phyloP scores from a whole-genome alignment of 371 early-diverging fungal genomes.

The Chytridium lagenaria region DNA sequence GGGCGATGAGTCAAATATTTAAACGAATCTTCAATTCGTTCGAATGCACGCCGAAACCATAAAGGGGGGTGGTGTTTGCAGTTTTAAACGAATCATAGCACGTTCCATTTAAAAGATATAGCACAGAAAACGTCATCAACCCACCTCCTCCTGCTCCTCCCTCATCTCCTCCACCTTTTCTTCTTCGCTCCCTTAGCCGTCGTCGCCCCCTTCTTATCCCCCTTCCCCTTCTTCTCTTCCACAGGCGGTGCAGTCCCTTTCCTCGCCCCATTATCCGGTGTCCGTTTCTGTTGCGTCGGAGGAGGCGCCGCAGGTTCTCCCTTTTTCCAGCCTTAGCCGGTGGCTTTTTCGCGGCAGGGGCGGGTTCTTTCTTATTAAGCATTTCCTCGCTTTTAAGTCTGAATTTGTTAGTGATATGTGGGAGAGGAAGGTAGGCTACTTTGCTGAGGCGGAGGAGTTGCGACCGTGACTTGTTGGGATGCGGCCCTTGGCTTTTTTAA shows the following conservation, averaged over 20 bases:
- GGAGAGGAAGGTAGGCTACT: conserved; percentile 8
- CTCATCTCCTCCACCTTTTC: conserved; percentile 54
- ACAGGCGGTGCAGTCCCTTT: conserved; percentile 32
- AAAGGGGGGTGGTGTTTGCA: too few species aligned
- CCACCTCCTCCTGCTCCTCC: conserved; percentile 57
- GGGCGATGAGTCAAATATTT: too few species aligned
- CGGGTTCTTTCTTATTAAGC: conserved; percentile 29
- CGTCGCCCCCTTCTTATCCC: conserved; percentile 35
- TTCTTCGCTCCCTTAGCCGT: conserved; percentile 47
- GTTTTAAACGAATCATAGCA: too few species aligned
- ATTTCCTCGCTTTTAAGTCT: conserved; percentile 44
- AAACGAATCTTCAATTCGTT: too few species aligned
- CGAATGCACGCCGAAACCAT: too few species aligned
- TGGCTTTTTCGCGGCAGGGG: conserved; percentile 20
- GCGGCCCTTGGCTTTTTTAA: conserved; percentile 44
- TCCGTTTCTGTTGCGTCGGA: conserved; percentile 28
- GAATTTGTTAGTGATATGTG: neutral
- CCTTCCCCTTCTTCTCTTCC: conserved; percentile 32
- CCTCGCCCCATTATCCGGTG: conserved; percentile 40
- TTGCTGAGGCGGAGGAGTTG: conserved; percentile 38
- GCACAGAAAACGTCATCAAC: too few species aligned
- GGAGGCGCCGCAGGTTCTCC: conserved; percentile 19
- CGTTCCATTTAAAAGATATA: too few species aligned
- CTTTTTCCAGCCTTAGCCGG: conserved; percentile 30
- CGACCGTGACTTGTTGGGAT: conserved; percentile 33